These are phyloP conservation scores for Lachancea thermotolerans DNA, from an alignment of 805 yeast species.

Conservation along the genomic window DNA sequence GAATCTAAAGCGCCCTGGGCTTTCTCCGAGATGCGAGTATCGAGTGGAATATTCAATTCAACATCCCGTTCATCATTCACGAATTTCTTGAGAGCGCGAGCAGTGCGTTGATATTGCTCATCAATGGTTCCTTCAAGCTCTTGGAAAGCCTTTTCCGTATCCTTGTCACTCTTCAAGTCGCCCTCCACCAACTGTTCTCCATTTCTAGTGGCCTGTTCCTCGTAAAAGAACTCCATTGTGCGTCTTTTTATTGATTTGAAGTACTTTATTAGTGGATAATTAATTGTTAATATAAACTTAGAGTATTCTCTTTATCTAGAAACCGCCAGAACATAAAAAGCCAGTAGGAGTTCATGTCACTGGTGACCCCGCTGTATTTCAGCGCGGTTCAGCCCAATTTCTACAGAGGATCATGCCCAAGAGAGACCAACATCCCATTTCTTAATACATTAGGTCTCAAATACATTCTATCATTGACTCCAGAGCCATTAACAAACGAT, in stretches of 20 bases:
- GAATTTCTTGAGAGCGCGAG: constrained; percentile 12
- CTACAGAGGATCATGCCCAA: constrained; percentile 83
- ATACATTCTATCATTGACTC: constrained; percentile 73
- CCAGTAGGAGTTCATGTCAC: constrained; percentile 16
- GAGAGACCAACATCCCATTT: constrained; percentile 64
- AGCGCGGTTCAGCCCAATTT: constrained; percentile 61
- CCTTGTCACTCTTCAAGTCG: constrained; percentile 16
- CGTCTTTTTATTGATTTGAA: neutral
- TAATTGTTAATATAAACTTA: neutral
- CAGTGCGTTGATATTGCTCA: constrained; percentile 24
- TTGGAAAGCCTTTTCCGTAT: constrained; percentile 47
- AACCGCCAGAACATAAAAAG: neutral
- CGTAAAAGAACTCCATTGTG: constrained; percentile 27
- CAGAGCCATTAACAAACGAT: constrained; percentile 62
- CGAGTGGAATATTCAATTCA: constrained; percentile 23
- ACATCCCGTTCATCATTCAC: constrained; percentile 22
- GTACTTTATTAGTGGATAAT: neutral
- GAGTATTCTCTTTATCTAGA: neutral
- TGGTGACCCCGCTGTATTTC: constrained; percentile 75
- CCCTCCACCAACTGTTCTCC: constrained; percentile 3
- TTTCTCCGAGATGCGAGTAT: constrained; percentile 20
- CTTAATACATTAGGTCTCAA: constrained; percentile 56
- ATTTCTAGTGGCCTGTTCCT: constrained; percentile 19
- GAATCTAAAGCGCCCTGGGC: constrained; percentile 64
- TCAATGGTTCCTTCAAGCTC: constrained; percentile 49